A percentile compares a stretch with the other conserved stretches of the same genome.
phyloP scores from a whole-genome alignment of 495 filamentous ascomycete genomes.

The Aspergillus bridgeri region DNA sequence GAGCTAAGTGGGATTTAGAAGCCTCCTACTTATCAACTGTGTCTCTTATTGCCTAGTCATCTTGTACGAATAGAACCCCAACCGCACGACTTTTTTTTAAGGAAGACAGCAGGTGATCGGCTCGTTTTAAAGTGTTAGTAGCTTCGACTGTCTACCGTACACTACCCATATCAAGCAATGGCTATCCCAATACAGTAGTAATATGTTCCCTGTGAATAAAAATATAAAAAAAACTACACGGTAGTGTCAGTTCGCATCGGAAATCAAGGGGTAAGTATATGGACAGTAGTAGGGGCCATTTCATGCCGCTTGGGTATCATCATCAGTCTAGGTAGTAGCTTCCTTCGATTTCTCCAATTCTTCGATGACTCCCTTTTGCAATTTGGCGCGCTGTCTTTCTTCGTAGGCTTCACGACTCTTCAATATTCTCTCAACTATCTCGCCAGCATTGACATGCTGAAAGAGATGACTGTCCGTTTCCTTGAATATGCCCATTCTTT shows the following conservation, averaged over 20 bases:
- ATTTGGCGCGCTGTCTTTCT: slow-evolving; percentile 83
- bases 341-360: slow-evolving; percentile 42
- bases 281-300: not conserved
- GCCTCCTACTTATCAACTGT: not conserved
- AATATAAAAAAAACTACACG: too few species aligned
- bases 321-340: slow-evolving; percentile 1
- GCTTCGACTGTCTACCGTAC: too few species aligned
- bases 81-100: not conserved
- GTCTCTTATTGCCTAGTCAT: not conserved
- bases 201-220: too few species aligned
- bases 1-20: not conserved
- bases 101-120: too few species aligned
- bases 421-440: slow-evolving; percentile 88
- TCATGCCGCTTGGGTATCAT: not conserved
- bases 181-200: too few species aligned
- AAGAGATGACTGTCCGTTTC: slow-evolving; percentile 72
- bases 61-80: not conserved
- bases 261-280: not conserved
- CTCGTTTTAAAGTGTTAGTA: too few species aligned
- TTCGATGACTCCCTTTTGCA: slow-evolving; percentile 75
- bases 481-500: slow-evolving; percentile 73
- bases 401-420: slow-evolving; percentile 81
- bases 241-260: not conserved
- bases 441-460: slow-evolving; percentile 81
- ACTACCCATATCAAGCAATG: too few species aligned